Base-by-base conservation (phyloP, 768 basidiomycete genomes). In the Suillus occidentalis region DNA sequence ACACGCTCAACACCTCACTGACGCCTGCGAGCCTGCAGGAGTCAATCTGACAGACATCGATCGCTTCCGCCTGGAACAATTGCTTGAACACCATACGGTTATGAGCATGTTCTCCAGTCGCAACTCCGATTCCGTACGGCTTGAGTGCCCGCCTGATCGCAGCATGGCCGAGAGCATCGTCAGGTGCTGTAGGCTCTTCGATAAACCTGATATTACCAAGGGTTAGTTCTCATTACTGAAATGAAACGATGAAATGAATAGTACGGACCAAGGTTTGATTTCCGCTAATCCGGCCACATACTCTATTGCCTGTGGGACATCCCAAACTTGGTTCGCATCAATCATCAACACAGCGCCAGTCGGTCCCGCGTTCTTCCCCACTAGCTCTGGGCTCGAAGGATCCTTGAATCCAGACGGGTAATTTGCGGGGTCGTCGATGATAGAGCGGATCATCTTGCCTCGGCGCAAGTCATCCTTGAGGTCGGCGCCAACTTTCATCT, bases 51-150 rank as follows among this genome's bases (percentile, higher is more conserved):
- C 87, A 90, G 34, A 97, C 96, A 71, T 99, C 96, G 73, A 99
- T 94, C 5, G 96, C 95, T 36, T 94, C 88, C 0, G 88, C 88
- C 71, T 95, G 94, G 14, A 98, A 82, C 8, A 97, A 82, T 75
- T 97, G 96, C 79, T 97, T 97, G 85, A 97, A 97, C n/a, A 91
- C 84, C 84, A 96, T 94, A 59, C 92, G 85, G 77, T 97, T 97
- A 75, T 97, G 94, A 1, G 92, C 94, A 70, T 97, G 95, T 79
- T 97, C 95, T 34, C 94, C 95, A 0, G 95, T 97, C 4, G 95
- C 94, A 45, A 97, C 94, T 37, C 93, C 92, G 66, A 97, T 95
- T 0, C 89, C 89, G 72, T 89, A 76, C 9, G 88, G 89, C 70
- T 89, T 89, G 49, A 97, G 81, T 9, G 85, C 91, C 73, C 86